phyloP scores from a whole-genome alignment of 2,329 filamentous ascomycete species.

The Apiospora rasikravindrae region DNA sequence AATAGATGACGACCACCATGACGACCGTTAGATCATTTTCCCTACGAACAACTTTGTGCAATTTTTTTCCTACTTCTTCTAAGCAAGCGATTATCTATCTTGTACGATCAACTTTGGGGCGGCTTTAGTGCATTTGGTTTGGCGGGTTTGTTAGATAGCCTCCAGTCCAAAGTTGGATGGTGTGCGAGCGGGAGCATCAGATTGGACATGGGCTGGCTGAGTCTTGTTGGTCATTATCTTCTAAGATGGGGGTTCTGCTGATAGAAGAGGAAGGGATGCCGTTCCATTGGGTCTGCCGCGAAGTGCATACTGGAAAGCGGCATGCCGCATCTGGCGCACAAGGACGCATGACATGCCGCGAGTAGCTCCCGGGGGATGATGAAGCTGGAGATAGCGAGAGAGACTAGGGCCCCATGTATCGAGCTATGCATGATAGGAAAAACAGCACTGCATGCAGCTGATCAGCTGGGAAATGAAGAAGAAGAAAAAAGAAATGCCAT shows the following conservation, averaged over 20 bases:
- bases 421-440: not conserved
- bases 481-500: not conserved
- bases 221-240: not conserved
- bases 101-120: not conserved
- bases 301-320: not conserved
- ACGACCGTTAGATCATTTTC: not conserved
- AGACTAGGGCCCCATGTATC: not conserved
- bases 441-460: not conserved
- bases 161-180: not conserved
- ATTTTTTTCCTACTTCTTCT: not conserved
- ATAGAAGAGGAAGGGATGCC: not conserved
- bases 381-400: not conserved
- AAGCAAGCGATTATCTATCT: slow-evolving; percentile 13
- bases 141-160: not conserved
- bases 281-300: not conserved
- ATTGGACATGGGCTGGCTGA: not conserved
- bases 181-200: not conserved
- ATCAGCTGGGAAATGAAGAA: not conserved
- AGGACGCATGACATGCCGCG: not conserved
- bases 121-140: slow-evolving; percentile 1
- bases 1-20: not conserved
- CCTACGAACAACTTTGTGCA: not conserved
- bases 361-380: no score
- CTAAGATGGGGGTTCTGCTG: not conserved
- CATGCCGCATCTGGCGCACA: slow-evolving; percentile 5